Base-by-base conservation (phyloP, 768 basidiomycete genomes). In the Cystoderma amianthinum region DNA sequence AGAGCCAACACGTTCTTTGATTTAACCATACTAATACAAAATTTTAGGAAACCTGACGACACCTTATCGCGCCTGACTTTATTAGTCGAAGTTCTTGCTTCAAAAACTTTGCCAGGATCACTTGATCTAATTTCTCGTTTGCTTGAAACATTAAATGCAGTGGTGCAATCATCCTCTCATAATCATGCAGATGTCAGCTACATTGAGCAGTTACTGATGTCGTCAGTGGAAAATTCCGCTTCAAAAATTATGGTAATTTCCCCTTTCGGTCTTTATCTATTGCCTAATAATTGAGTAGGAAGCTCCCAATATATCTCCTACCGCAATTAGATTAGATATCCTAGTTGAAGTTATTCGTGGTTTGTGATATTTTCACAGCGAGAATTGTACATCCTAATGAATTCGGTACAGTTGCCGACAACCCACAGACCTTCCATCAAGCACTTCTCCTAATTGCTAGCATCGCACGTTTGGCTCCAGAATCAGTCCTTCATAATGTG, bases 371-470 rank as follows among this genome's bases (percentile, higher is more conserved):
- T n/a, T n/a, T n/a, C n/a, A n/a, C n/a, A n/a, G n/a, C n/a, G n/a
- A n/a, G n/a, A n/a, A n/a, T n/a, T n/a, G n/a, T n/a, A n/a, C n/a
- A n/a, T n/a, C n/a, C n/a, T n/a, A n/a, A n/a, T n/a, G n/a, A n/a
- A n/a, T n/a, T n/a, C n/a, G n/a, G n/a, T 24, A 2, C 47, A 94
- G 93, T 83, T 12, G 83, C 92, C 2, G 78, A 79, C 33, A 96
- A 94, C 52, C 94, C 95, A 1, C 93, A 97, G 55, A 95, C 90
- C 0, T 93, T 93, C 65, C 82, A 97, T 49, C 88, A 95, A 58
- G 91, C 92, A 0, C 67, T 98, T 2, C 70, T 97, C 18, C 70
- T 98, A 22, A 84, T 96, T 62, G 84, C 92, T 4, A 84, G 72
- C 46, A 61, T 98, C 42, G 87, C 91, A 2, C 76, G 82, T 13